Evolutionary conservation across 768 basidiomycete species (phyloP), one percentile per base, ranked within the genome.

Genomic region (Strobilomyces echinocephalus): DNA sequence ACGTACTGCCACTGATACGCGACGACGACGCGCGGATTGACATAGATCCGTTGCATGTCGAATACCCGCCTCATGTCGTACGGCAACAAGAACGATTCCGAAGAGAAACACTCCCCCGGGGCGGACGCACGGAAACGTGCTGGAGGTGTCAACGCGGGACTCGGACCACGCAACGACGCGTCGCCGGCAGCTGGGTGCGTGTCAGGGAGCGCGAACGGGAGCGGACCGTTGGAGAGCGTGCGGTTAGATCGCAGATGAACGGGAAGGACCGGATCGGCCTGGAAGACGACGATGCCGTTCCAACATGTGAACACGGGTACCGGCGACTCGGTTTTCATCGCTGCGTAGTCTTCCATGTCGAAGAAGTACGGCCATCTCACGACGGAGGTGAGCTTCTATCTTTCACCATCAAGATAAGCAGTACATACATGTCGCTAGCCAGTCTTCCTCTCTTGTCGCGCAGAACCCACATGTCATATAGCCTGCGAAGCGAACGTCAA

Each of bases 281-380:
- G 41, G 57, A 77, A 72, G 3, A 70, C 71, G 45, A 67, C 67
- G 56, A 77, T 73, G 31, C 76, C 76, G 46, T 77, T 77, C 76
- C 76, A 77, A 61, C 76, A 77, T 0, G 73, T 55, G 52, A 75
- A 73, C 7, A 76, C 76, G 10, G 76, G 75, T 2, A 69, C 76
- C 11, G 76, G 74, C 14, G 71, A 68, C 34, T 72, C 76, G 11
- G 49, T 56, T 46, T 68, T 62, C 59, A 77, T 67, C 4, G 72
- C 71, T 39, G 64, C 58, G 55, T 67, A 65, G 46, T 61, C 71
- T 10, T 66, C 69, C 8, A 65, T 57, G 41, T 77, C 74, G 38
- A 76, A 65, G 54, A 77, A 72, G 54, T 74, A 77, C 0, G 76
- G 76, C 76, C 76, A 64, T 53, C 63, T 64, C 33, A 24, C 11